These are phyloP conservation scores for Quercus engelmannii DNA, from an alignment of 306 rosid species.

Conservation along the genomic window DNA sequence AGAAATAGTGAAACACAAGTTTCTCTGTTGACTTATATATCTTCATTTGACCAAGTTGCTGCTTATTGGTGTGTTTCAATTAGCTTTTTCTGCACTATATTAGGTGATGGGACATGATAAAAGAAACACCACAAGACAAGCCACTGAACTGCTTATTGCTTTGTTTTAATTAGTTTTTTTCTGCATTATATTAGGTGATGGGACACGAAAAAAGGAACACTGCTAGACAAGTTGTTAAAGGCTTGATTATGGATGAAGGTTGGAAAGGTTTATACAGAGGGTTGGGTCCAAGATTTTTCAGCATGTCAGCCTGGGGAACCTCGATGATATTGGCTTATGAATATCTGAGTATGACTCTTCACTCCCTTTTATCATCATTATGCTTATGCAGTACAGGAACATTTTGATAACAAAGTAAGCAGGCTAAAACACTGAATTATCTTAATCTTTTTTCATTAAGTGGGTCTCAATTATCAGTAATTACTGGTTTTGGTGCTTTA, in stretches of 20 bases:
- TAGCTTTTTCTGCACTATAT: slow-evolving; percentile 8
- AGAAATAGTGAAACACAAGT: too few relatives aligned
- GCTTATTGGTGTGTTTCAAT: slow-evolving; percentile 12
- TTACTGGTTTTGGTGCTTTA: background rate
- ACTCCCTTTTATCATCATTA: background rate
- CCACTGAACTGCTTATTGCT: slow-evolving; percentile 37
- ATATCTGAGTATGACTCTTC: slow-evolving; percentile 67
- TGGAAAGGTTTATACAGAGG: slow-evolving; percentile 94
- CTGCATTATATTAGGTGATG: slow-evolving; percentile 50
- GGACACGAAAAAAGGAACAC: slow-evolving; percentile 64
- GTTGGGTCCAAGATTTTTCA: slow-evolving; percentile 89
- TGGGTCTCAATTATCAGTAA: background rate
- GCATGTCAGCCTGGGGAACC: slow-evolving; percentile 97
- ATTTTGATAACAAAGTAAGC: background rate
- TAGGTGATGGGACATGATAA: slow-evolving; percentile 72
- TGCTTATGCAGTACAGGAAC: background rate
- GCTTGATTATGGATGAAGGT: slow-evolving; percentile 74
- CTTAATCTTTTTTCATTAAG: background rate
- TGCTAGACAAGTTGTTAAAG: slow-evolving; percentile 69
- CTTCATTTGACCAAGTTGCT: slow-evolving; percentile 2
- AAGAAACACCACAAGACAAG: slow-evolving; percentile 63
- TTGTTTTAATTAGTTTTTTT: slow-evolving; percentile 15
- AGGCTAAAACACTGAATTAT: background rate
- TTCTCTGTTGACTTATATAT: background rate
- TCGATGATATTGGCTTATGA: slow-evolving; percentile 90